Evolutionary conservation across 495 filamentous ascomycete genomes (phyloP), one percentile per base, ranked within the genome.

Genomic region (Penicillium fimorum): DNA sequence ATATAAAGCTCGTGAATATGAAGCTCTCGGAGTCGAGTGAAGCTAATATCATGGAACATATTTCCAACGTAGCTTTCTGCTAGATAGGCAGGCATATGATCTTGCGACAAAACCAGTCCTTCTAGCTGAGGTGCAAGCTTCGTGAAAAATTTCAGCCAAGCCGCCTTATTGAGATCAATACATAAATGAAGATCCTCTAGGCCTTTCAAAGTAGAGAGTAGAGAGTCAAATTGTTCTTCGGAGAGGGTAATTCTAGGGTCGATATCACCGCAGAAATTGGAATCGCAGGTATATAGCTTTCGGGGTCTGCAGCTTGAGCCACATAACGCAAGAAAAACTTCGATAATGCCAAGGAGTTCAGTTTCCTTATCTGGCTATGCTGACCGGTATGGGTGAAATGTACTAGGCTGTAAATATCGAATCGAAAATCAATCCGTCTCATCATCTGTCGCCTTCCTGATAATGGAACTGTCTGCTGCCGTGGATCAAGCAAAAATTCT

Each of bases 21-120:
- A 57, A 57, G 55, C 22, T 51, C 29, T 46, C 47, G 38, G 47
- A 57, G 55, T 46, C 47, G 55, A 50, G 38, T 57, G 55, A 57
- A 57, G 47, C 40, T 40, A 38, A 51, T 22, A 40, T 40, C 18
- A 44, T 50, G 17, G 46, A 43, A 44, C 27, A 50, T 50, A 27
- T 44, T 37, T 51, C 40, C 22, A 50, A 43, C 55, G 40, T 50
- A 43, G 25, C 49, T 22, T 51, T 51, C 42, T 30, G 49, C 33
- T 24, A 24, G 37, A 42, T 51, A 42, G 37, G 25, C 35, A 41
- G 27, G 17, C 27, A 33, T 53, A 51, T 57, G 48, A 45, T 47
- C 30, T 51, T 45, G 47, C 41, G 55, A 57, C 32, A 57, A 40
- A 25, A 11, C 13, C 20, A 57, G 55, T 57, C 11, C n/a, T 47